A percentile compares a stretch with the other conserved stretches of the same genome.
Evolutionary conservation across 345 rosid species (phyloP).

Genomic region (Corchorus capsularis): DNA sequence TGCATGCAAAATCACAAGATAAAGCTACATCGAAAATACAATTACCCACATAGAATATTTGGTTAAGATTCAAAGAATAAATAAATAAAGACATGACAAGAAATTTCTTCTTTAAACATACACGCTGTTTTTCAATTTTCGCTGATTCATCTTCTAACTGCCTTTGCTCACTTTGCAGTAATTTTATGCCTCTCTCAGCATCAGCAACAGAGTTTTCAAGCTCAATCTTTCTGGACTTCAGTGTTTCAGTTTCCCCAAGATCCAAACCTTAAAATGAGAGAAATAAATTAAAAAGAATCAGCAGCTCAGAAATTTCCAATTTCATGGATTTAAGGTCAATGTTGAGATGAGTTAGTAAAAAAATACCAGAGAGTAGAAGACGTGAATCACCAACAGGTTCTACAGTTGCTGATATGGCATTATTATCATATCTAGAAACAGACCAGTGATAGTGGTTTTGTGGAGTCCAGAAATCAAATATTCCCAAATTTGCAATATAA

Average conservation of each 20-base stretch:
- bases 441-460: constrained; percentile 91
- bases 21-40: constrained; percentile 5
- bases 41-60: background rate
- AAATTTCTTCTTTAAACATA: constrained; percentile 28
- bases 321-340: background rate
- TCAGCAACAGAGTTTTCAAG: constrained; percentile 52
- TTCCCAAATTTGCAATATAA: constrained; percentile 61
- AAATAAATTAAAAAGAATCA: background rate
- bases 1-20: background rate
- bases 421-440: constrained; percentile 83
- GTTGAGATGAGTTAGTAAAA: background rate
- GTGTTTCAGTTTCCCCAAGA: constrained; percentile 69
- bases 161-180: constrained; percentile 57
- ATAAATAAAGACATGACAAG: background rate
- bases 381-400: constrained; percentile 72
- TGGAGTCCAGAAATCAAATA: constrained; percentile 91
- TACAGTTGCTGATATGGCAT: constrained; percentile 61
- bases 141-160: constrained; percentile 72
- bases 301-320: constrained; percentile 10
- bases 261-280: constrained; percentile 47
- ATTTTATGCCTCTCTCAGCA: constrained; percentile 48
- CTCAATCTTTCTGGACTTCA: constrained; percentile 57
- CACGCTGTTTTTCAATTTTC: constrained; percentile 67
- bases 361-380: constrained; percentile 70
- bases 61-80: no score